Percentiles rank a stretch among this genome's conserved stretches.
Conservation (phyloP, 768 basidiomycete species). For the Suillus luteus region DNA sequence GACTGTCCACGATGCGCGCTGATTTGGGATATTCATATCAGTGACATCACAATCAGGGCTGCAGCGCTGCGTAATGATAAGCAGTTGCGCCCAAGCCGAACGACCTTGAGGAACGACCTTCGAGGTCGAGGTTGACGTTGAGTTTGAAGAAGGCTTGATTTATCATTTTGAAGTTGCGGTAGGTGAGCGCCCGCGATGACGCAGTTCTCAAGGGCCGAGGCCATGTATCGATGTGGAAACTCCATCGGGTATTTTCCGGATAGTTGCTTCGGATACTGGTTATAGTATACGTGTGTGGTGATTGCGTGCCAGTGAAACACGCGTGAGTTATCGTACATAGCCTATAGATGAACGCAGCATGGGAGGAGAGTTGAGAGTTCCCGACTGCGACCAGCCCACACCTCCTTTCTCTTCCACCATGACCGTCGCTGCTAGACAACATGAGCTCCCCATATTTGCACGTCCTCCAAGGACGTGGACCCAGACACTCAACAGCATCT, state of each 20-base stretch:
- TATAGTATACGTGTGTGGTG: neutral
- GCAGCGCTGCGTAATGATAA: neutral
- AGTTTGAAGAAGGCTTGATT: neutral
- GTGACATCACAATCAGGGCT: neutral
- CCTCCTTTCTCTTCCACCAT: slow-evolving; percentile 17
- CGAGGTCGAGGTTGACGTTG: neutral
- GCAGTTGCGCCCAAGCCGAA: neutral
- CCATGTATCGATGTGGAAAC: neutral
- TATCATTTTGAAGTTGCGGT: neutral
- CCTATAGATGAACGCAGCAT: slow-evolving; percentile 7
- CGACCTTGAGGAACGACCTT: neutral
- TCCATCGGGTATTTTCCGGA: neutral
- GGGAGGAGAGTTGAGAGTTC: slow-evolving; percentile 7
- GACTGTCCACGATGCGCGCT: neutral
- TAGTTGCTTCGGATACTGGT: neutral
- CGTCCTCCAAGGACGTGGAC: slow-evolving; percentile 58
- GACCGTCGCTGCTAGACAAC: slow-evolving; percentile 26
- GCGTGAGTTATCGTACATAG: neutral
- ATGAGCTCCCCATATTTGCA: slow-evolving; percentile 52
- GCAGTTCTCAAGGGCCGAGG: neutral
- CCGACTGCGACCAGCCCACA: slow-evolving; percentile 7
- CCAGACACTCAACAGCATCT: slow-evolving; percentile 48
- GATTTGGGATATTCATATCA: neutral
- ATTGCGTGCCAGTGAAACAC: neutral
- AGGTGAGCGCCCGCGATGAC: neutral